A percentile compares a stretch with the other conserved stretches of the same genome.
Evolutionary conservation across 2,329 filamentous ascomycete genomes (phyloP).

Genomic region (Didymella lethalis): DNA sequence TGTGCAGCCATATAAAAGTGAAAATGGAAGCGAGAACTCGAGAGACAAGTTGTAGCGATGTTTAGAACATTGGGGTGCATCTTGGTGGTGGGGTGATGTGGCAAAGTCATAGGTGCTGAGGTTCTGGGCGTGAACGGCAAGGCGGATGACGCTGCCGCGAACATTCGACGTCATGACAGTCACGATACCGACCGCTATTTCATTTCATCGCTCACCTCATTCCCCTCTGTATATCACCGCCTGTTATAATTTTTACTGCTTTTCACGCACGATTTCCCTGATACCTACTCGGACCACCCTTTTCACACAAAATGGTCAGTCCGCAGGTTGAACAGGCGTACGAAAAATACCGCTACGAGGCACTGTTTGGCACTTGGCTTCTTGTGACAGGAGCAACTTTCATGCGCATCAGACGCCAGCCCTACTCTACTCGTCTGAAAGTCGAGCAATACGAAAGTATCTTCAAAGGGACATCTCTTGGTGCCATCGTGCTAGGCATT

Average conservation of each 20-base stretch:
- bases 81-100: constrained; percentile 5
- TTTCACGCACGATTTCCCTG: background rate
- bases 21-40: background rate
- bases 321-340: constrained; percentile 25
- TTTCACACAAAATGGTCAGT: constrained; percentile 25
- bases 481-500: constrained; percentile 37
- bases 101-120: background rate
- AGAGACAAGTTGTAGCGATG: background rate
- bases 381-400: constrained; percentile 46
- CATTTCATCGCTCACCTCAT: constrained; percentile 19
- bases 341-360: constrained; percentile 42
- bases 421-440: constrained; percentile 45
- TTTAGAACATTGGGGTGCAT: background rate
- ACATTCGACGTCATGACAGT: constrained; percentile 1
- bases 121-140: constrained; percentile 8
- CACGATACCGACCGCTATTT: constrained; percentile 10
- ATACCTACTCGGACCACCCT: background rate
- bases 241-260: background rate
- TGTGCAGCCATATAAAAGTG: background rate
- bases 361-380: constrained; percentile 40
- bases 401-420: constrained; percentile 45
- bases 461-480: constrained; percentile 47
- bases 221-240: constrained; percentile 4
- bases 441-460: constrained; percentile 50
- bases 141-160: constrained; percentile 11